phyloP scores from a whole-genome alignment of 768 basidiomycete species.

The Dacryopinax primogenitus region DNA sequence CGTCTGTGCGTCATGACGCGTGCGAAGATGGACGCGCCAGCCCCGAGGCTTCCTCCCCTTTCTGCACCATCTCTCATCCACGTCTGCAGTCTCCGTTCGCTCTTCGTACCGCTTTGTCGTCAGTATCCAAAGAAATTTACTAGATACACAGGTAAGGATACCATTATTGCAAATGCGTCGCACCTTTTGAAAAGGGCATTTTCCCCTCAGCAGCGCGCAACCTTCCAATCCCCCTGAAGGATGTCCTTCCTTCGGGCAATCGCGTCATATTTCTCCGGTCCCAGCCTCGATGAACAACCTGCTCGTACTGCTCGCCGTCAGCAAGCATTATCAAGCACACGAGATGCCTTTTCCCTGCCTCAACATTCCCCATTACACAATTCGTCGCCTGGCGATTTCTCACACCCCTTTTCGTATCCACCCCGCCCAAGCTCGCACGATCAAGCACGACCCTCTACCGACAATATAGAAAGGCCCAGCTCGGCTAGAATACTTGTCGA shows the following conservation, averaged over 20 bases:
- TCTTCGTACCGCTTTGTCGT: not conserved
- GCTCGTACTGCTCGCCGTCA: conserved; percentile 28
- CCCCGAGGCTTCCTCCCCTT: not conserved
- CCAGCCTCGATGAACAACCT: not conserved
- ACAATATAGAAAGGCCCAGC: not conserved
- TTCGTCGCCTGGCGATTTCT: conserved; percentile 25
- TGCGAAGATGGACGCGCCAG: not conserved
- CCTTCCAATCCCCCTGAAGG: not conserved
- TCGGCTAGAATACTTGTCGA: conserved; percentile 15
- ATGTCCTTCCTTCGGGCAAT: conserved; percentile 1
- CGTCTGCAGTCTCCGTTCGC: not conserved
- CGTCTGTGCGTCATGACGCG: not conserved
- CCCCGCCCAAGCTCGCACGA: conserved; percentile 60
- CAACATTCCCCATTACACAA: conserved; percentile 47
- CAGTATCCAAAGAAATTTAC: not conserved
- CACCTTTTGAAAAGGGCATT: not conserved
- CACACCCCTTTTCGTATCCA: conserved; percentile 25
- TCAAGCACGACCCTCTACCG: conserved; percentile 37
- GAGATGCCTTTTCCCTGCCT: conserved; percentile 80
- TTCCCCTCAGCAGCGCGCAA: not conserved
- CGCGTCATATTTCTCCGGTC: not conserved
- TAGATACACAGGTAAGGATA: not conserved
- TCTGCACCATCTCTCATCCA: conserved; percentile 8
- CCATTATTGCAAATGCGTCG: not conserved
- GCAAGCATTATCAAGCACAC: conserved; percentile 62